Conservation (phyloP, 169 alveolate species). For the Fabrea salina region DNA sequence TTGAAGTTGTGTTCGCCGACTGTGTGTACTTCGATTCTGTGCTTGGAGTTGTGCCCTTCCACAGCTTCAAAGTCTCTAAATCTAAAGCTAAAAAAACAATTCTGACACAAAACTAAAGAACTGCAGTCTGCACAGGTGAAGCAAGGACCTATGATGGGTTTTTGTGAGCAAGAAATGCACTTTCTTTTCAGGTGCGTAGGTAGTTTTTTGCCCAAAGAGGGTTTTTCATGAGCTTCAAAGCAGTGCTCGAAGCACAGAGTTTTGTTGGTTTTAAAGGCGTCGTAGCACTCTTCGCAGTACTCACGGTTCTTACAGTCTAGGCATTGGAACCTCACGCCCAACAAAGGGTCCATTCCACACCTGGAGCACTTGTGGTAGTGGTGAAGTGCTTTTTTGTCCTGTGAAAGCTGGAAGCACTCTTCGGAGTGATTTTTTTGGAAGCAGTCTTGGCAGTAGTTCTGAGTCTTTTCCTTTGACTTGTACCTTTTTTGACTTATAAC, state of each 20-base stretch:
- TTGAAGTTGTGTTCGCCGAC: neutral
- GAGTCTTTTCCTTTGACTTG: slow-evolving; percentile 45
- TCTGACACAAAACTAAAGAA: slow-evolving; percentile 46
- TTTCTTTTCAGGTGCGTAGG: slow-evolving; percentile 54
- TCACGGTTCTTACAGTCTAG: slow-evolving; percentile 51
- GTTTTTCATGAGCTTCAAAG: slow-evolving; percentile 52
- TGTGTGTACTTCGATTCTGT: slow-evolving; percentile 13
- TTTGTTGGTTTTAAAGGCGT: slow-evolving; percentile 40
- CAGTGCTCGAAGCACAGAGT: slow-evolving; percentile 35
- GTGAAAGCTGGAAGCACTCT: neutral
- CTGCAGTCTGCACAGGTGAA: slow-evolving; percentile 60
- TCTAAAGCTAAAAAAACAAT: slow-evolving; percentile 20
- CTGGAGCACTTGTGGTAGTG: slow-evolving; percentile 52
- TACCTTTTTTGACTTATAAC: neutral
- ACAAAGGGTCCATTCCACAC: slow-evolving; percentile 62
- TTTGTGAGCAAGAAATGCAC: slow-evolving; percentile 56
- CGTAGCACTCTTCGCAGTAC: neutral
- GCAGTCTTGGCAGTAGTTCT: slow-evolving; percentile 42
- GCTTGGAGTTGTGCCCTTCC: slow-evolving; percentile 22
- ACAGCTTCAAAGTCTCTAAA: neutral
- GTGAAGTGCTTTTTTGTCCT: slow-evolving; percentile 59
- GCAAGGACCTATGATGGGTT: slow-evolving; percentile 70
- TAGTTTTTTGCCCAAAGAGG: slow-evolving; percentile 53
- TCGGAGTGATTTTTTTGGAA: slow-evolving; percentile 36
- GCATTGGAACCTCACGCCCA: slow-evolving; percentile 67